Evolutionary conservation across 2,329 filamentous ascomycete species (phyloP).

Genomic region (Drechslerella coelobrocha): DNA sequence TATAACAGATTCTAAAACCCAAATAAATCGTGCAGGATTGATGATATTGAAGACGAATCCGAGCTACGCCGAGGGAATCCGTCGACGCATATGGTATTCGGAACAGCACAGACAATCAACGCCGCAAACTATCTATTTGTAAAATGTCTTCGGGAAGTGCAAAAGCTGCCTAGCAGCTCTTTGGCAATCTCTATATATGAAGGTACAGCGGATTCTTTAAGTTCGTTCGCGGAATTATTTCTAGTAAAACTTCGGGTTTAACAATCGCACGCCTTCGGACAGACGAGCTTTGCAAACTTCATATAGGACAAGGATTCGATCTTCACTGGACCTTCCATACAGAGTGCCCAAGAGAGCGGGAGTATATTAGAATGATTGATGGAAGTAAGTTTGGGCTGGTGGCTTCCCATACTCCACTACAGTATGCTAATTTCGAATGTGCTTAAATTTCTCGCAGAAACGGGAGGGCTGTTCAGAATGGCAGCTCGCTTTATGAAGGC

Average conservation of each 20-base stretch:
- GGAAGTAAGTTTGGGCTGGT: conserved; percentile 11
- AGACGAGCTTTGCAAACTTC: conserved; percentile 28
- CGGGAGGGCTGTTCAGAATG: conserved; percentile 31
- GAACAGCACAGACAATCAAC: conserved; percentile 19
- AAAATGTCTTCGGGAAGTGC: conserved; percentile 3
- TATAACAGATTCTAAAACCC: background rate
- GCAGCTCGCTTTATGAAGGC: conserved; percentile 14
- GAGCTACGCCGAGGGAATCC: conserved; percentile 10
- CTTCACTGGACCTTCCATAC: conserved; percentile 23
- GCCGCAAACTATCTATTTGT: conserved; percentile 18
- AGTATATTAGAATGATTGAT: conserved; percentile 33
- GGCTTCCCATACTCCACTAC: background rate
- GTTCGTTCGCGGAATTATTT: no score
- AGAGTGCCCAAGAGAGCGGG: conserved; percentile 10
- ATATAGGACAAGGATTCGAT: conserved; percentile 24
- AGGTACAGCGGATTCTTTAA: background rate
- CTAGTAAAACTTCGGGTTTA: background rate
- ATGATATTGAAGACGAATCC: conserved; percentile 26
- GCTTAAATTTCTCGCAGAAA: conserved; percentile 5
- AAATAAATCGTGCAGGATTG: background rate
- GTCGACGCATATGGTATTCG: conserved; percentile 20
- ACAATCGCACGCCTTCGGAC: background rate
- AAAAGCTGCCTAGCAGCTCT: background rate
- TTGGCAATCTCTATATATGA: conserved; percentile 1
- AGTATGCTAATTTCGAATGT: background rate